phyloP scores from a whole-genome alignment of 805 yeast species.

The Candida parachauliodes region DNA sequence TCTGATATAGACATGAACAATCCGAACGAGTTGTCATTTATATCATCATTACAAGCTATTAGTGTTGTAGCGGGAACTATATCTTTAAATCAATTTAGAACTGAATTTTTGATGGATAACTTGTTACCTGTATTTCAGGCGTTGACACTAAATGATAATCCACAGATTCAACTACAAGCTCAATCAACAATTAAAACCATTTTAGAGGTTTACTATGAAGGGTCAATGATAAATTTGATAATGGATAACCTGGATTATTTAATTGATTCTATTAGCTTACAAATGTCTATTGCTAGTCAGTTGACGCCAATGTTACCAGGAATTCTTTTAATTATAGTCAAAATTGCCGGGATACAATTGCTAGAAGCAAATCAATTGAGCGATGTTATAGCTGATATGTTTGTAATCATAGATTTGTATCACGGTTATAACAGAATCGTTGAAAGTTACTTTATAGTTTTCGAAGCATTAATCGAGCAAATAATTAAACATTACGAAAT shows the following conservation, averaged over 20 bases:
- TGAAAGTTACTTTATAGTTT: conserved; percentile 69
- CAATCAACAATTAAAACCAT: conserved; percentile 47
- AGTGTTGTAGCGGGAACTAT: conserved; percentile 23
- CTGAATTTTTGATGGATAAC: conserved; percentile 62
- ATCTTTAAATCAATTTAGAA: conserved; percentile 28
- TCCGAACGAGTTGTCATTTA: conserved; percentile 24
- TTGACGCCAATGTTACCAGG: conserved; percentile 72
- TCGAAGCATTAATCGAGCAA: conserved; percentile 56
- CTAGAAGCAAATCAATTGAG: conserved; percentile 53
- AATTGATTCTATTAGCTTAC: conserved; percentile 71
- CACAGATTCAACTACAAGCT: conserved; percentile 53
- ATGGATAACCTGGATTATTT: conserved; percentile 74
- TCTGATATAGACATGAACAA: conserved; percentile 2
- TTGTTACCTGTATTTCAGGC: conserved; percentile 72
- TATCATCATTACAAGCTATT: conserved; percentile 46
- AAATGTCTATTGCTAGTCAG: conserved; percentile 59
- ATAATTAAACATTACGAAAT: conserved; percentile 12
- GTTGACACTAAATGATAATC: conserved; percentile 51
- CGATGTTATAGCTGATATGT: conserved; percentile 72
- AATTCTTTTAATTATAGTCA: conserved; percentile 64
- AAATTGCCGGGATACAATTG: conserved; percentile 64
- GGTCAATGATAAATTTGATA: conserved; percentile 55
- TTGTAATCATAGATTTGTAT: conserved; percentile 74
- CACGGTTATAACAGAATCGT: conserved; percentile 77
- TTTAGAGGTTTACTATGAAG: conserved; percentile 44